Evolutionary conservation across 2,329 filamentous ascomycete species (phyloP).

Genomic region (Chalaropsis ovoidea): DNA sequence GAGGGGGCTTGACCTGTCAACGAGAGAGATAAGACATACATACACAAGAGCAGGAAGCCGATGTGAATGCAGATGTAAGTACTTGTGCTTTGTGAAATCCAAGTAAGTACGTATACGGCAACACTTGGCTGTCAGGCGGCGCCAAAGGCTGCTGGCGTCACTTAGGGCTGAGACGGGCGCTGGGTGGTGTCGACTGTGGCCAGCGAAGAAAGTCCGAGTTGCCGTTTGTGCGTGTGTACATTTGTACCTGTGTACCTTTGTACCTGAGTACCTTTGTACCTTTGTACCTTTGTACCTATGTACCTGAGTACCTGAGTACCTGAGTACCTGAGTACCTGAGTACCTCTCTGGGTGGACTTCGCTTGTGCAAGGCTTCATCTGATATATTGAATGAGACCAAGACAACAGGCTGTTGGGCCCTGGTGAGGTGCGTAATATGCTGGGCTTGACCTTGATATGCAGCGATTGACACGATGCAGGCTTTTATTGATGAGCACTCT

Average conservation of each 20-base stretch:
- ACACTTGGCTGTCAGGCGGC: too few relatives aligned
- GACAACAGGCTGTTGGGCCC: neutral
- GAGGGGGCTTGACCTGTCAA: too few relatives aligned
- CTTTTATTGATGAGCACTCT: too few relatives aligned
- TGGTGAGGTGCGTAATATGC: neutral
- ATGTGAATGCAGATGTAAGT: too few relatives aligned
- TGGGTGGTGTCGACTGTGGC: neutral
- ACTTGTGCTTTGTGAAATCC: too few relatives aligned
- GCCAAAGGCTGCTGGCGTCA: neutral
- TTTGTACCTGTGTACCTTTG: neutral
- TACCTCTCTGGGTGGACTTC: neutral
- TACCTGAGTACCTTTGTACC: neutral
- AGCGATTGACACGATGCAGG: too few relatives aligned
- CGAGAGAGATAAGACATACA: too few relatives aligned
- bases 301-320: neutral
- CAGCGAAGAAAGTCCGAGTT: too few relatives aligned
- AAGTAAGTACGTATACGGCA: too few relatives aligned
- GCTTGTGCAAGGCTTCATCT: conserved; percentile 8
- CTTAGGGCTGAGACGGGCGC: neutral
- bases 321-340: too few relatives aligned
- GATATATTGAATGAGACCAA: conserved; percentile 11
- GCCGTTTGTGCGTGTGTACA: neutral
- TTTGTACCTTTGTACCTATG: neutral
- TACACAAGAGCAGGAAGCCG: too few relatives aligned
- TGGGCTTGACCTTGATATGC: neutral